Conservation (phyloP, 305 asterid species). For the Andrographis paniculata region DNA sequence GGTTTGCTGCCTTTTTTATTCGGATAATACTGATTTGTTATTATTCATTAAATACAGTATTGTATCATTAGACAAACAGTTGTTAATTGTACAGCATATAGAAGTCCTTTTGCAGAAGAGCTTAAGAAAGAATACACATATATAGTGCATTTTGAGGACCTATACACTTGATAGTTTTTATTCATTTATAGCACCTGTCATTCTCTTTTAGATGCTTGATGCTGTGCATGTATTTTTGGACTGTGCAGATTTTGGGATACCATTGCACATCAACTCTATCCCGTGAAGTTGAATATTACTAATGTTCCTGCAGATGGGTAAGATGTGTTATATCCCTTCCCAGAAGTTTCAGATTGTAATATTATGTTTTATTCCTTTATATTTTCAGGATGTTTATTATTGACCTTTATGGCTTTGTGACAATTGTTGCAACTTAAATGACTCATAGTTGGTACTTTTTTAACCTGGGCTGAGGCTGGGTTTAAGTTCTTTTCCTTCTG, state of each 20-base stretch:
- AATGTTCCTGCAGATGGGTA: conserved; percentile 83
- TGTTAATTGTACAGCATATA: not conserved
- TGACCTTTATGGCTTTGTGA: not conserved
- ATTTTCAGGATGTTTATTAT: not conserved
- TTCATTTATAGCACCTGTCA: too few relatives aligned
- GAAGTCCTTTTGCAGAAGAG: not conserved
- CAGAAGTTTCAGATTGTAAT: not conserved
- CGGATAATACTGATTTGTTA: not conserved
- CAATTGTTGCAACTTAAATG: not conserved
- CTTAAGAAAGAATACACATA: not conserved
- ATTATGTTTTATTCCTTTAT: not conserved
- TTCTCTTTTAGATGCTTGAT: conserved; percentile 11
- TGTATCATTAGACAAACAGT: not conserved
- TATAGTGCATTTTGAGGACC: too few relatives aligned
- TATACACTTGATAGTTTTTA: too few relatives aligned
- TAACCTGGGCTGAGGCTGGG: not conserved
- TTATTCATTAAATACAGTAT: too few relatives aligned
- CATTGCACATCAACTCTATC: conserved; percentile 56
- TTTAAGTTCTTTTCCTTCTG: not conserved
- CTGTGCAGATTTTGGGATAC: conserved; percentile 82
- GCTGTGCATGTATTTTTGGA: conserved; percentile 11
- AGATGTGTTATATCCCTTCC: conserved; percentile 22
- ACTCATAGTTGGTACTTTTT: not conserved
- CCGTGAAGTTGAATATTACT: conserved; percentile 69
- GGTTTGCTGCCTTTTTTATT: too few relatives aligned